Conservation (phyloP, 495 filamentous ascomycete species). For the Neurospora sp. region DNA sequence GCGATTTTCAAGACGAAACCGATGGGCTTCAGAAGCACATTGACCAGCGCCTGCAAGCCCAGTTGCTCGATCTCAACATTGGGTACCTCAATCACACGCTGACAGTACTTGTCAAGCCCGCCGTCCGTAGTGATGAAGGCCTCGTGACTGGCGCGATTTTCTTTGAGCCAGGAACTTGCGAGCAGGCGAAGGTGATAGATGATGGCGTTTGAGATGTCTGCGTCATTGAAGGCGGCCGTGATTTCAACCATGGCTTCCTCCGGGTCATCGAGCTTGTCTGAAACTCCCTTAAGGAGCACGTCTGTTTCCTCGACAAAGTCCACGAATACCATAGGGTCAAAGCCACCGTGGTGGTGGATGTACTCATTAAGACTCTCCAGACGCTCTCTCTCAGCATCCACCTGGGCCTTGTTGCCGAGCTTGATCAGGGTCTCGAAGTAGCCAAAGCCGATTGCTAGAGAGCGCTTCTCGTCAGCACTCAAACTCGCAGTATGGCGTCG, state of each 20-base stretch:
- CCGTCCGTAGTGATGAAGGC: constrained; percentile 52
- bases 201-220: constrained; percentile 54
- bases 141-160: constrained; percentile 54
- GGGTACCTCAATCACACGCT: constrained; percentile 58
- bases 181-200: constrained; percentile 63
- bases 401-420: constrained; percentile 48
- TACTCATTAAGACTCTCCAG: constrained; percentile 61
- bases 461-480: constrained; percentile 1
- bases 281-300: constrained; percentile 50
- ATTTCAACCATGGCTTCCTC: constrained; percentile 51
- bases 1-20: constrained; percentile 77
- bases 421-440: constrained; percentile 82
- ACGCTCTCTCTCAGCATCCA: constrained; percentile 59
- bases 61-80: constrained; percentile 83
- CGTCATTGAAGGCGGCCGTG: constrained; percentile 65
- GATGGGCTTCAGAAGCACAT: constrained; percentile 70
- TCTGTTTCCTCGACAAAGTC: constrained; percentile 74
- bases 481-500: neutral
- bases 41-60: constrained; percentile 64
- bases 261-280: constrained; percentile 41
- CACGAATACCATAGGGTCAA: constrained; percentile 58
- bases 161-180: constrained; percentile 80
- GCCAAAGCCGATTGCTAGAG: constrained; percentile 74
- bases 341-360: constrained; percentile 56
- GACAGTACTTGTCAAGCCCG: constrained; percentile 59